A percentile compares a stretch with the other conserved stretches of the same genome.
phyloP scores from a whole-genome alignment of 140 eudicot genomes.

The Artemisia princeps region DNA sequence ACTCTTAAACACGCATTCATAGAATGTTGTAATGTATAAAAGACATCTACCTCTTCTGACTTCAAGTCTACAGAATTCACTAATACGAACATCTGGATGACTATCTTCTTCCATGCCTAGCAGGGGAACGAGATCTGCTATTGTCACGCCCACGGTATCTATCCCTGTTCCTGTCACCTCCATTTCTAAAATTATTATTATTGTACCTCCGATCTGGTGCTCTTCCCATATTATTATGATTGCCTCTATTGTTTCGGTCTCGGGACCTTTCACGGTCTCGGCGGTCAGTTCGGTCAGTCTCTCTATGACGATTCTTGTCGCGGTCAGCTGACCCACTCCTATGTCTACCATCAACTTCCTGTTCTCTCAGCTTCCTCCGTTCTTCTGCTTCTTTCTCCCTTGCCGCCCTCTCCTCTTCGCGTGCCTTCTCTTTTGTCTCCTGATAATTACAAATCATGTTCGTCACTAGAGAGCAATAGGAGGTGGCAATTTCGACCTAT shows the following conservation, averaged over 20 bases:
- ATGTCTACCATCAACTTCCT: slow-evolving; percentile 48
- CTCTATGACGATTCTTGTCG: slow-evolving; percentile 44
- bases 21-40: slow-evolving; percentile 27
- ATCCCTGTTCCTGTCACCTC: slow-evolving; percentile 78
- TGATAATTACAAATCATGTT: slow-evolving; percentile 21
- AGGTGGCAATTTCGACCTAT: neutral
- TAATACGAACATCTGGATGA: slow-evolving; percentile 58
- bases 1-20: slow-evolving; percentile 51
- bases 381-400: slow-evolving; percentile 95
- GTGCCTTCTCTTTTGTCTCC: slow-evolving; percentile 84
- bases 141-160: slow-evolving; percentile 55
- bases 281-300: slow-evolving; percentile 22
- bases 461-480: too few species aligned
- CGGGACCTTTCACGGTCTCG: slow-evolving; percentile 48
- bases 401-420: slow-evolving; percentile 71
- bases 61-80: slow-evolving; percentile 40
- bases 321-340: slow-evolving; percentile 66
- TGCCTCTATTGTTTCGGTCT: slow-evolving; percentile 55
- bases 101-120: slow-evolving; percentile 51
- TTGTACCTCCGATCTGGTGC: slow-evolving; percentile 47
- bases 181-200: slow-evolving; percentile 46
- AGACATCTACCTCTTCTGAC: slow-evolving; percentile 60
- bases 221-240: slow-evolving; percentile 57
- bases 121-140: slow-evolving; percentile 81
- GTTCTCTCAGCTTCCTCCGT: slow-evolving; percentile 63